Evolutionary conservation across 192 early-diverging fungal species (phyloP).

Genomic region (Coemansia brasiliensis): DNA sequence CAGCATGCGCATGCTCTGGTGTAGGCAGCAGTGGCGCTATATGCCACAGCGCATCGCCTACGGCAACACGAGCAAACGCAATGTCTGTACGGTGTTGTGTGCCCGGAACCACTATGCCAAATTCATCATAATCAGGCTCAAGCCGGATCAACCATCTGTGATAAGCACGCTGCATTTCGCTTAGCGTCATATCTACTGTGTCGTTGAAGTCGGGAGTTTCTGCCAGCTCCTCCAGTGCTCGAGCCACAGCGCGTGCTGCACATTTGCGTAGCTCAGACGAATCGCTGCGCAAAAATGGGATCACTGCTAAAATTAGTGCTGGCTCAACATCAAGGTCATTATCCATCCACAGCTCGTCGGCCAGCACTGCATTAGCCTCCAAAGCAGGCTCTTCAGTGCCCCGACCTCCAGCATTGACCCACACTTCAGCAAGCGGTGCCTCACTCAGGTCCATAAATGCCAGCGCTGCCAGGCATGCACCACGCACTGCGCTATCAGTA

Average conservation of each 20-base stretch:
- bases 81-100: slow-evolving; percentile 81
- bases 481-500: slow-evolving; percentile 41
- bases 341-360: slow-evolving; percentile 41
- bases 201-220: slow-evolving; percentile 1
- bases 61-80: slow-evolving; percentile 76
- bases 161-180: slow-evolving; percentile 28
- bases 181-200: slow-evolving; percentile 15
- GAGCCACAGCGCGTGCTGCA: slow-evolving; percentile 27
- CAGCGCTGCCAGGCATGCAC: slow-evolving; percentile 45
- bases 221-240: slow-evolving; percentile 14
- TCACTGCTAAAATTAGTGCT: slow-evolving; percentile 22
- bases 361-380: slow-evolving; percentile 40
- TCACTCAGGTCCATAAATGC: slow-evolving; percentile 51
- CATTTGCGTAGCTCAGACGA: slow-evolving; percentile 29
- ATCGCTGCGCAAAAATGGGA: slow-evolving; percentile 24
- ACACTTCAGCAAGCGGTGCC: slow-evolving; percentile 25
- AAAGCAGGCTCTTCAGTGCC: slow-evolving; percentile 20
- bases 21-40: slow-evolving; percentile 63
- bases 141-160: slow-evolving; percentile 61
- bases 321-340: slow-evolving; percentile 37
- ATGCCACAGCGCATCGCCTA: slow-evolving; percentile 72
- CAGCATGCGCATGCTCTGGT: slow-evolving; percentile 53
- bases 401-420: slow-evolving; percentile 29
- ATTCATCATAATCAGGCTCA: slow-evolving; percentile 87
- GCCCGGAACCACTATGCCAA: slow-evolving; percentile 83